Evolutionary conservation across 129 eudicot genomes (phyloP).

Genomic region (Flaveria sonorensis): DNA sequence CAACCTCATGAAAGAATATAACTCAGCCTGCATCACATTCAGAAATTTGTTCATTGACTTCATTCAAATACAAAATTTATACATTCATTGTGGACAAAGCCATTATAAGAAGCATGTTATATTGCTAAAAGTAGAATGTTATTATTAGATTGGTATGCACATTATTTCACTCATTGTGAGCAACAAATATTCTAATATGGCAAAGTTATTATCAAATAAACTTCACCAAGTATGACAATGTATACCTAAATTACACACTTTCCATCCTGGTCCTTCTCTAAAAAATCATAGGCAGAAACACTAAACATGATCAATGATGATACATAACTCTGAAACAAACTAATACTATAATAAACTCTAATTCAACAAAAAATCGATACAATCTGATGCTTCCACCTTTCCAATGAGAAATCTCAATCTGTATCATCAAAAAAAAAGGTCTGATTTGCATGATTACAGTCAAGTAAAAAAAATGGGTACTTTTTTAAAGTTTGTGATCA

Average conservation of each 20-base stretch:
- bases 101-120: neutral
- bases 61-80: neutral
- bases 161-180: conserved; percentile 12
- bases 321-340: neutral
- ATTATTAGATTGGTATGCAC: neutral
- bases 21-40: neutral
- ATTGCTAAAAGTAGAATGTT: neutral
- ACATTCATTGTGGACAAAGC: neutral
- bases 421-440: neutral
- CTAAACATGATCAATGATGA: neutral
- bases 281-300: neutral
- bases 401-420: neutral
- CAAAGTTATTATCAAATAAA: conserved; percentile 11
- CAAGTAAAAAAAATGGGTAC: neutral
- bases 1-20: neutral
- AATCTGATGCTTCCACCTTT: neutral
- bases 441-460: neutral
- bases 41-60: neutral
- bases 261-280: neutral
- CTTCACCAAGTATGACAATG: conserved; percentile 1
- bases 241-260: conserved; percentile 5
- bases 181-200: conserved; percentile 27
- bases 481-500: neutral
- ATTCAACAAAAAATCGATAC: neutral
- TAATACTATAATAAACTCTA: neutral